Evolutionary conservation across 2,329 filamentous ascomycete genomes (phyloP).

Genomic region (Ophiocordyceps camponoti-leonardi): DNA sequence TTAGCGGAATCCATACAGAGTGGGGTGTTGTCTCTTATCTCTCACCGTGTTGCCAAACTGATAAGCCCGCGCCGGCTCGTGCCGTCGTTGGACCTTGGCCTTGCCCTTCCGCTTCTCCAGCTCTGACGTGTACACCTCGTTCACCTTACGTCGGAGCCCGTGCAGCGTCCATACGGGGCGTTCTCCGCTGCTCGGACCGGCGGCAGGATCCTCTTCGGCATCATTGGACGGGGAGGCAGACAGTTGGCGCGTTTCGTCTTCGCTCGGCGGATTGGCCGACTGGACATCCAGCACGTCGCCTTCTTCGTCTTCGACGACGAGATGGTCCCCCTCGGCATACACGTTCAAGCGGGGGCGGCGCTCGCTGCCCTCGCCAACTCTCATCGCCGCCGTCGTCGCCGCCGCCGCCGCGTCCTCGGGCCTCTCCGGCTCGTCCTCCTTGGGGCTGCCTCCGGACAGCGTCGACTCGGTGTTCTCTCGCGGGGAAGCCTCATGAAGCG

Average conservation of each 20-base stretch:
- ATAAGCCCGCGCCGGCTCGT: conserved; percentile 65
- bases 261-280: conserved; percentile 4
- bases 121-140: conserved; percentile 39
- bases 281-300: conserved; percentile 68
- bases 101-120: conserved; percentile 45
- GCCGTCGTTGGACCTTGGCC: conserved; percentile 38
- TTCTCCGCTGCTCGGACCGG: conserved; percentile 2
- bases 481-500: conserved; percentile 12
- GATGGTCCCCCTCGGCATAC: conserved; percentile 63
- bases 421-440: conserved; percentile 12
- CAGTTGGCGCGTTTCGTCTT: neutral
- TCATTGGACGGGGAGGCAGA: neutral
- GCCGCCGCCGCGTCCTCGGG: conserved; percentile 5
- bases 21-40: too few species aligned
- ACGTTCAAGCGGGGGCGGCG: conserved; percentile 35
- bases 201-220: neutral
- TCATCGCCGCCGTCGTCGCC: conserved; percentile 5
- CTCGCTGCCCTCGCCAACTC: neutral
- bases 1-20: too few species aligned
- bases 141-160: conserved; percentile 31
- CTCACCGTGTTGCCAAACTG: conserved; percentile 64
- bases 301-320: conserved; percentile 71
- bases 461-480: conserved; percentile 17
- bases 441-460: conserved; percentile 14
- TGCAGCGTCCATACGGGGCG: conserved; percentile 14